phyloP scores from a whole-genome alignment of 495 filamentous ascomycete species.

The Tricharina praecox region DNA sequence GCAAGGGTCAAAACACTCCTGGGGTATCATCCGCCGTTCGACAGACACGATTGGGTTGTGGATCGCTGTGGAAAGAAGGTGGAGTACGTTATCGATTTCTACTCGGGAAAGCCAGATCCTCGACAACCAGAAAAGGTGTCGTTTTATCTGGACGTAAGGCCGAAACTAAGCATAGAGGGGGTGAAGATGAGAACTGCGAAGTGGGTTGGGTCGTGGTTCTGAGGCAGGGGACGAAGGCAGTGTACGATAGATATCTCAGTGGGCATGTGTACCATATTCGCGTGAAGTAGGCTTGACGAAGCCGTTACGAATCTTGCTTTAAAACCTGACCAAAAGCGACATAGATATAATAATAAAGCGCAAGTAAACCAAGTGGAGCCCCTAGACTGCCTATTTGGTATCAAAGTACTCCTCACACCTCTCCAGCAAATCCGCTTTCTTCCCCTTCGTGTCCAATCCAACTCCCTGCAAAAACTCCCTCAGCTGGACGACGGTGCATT shows the following conservation, averaged over 20 bases:
- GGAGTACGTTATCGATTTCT: constrained; percentile 97
- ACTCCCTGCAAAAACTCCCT: constrained; percentile 50
- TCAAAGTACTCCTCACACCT: constrained; percentile 65
- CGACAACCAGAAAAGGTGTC: constrained; percentile 48
- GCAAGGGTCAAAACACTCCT: constrained; percentile 64
- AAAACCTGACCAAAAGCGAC: no score
- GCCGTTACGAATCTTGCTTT: no score
- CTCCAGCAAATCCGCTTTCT: constrained; percentile 67
- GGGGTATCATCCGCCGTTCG: constrained; percentile 82
- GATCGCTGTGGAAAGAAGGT: constrained; percentile 77
- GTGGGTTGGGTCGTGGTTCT: constrained; percentile 41
- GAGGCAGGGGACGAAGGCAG: constrained; percentile 6
- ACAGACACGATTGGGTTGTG: constrained; percentile 93
- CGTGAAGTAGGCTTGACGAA: no score
- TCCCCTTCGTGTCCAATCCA: constrained; percentile 43
- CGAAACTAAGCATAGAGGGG: constrained; percentile 81
- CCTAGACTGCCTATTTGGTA: constrained; percentile 31
- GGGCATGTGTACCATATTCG: no score
- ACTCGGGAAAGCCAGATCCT: constrained; percentile 51
- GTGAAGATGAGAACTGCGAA: constrained; percentile 60
- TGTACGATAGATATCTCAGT: no score
- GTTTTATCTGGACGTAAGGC: constrained; percentile 88
- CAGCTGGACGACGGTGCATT: constrained; percentile 51
- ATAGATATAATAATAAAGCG: no score
- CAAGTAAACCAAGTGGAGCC: no score